Conservation (phyloP, 2,329 filamentous ascomycete genomes). For the Byssochlamys sp. region DNA sequence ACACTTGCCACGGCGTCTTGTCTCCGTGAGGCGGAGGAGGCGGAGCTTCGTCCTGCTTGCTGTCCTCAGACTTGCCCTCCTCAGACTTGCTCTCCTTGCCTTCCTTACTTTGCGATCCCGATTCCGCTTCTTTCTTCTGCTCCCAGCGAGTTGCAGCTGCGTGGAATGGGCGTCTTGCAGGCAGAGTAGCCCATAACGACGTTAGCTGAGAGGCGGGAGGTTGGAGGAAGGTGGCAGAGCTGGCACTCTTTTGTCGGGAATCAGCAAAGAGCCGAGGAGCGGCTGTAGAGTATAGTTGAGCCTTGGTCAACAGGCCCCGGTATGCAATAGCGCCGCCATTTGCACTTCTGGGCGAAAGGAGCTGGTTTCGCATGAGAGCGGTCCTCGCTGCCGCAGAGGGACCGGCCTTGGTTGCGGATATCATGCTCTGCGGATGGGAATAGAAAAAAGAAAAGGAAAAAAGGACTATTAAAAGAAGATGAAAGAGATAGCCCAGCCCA, state of each 20-base stretch:
- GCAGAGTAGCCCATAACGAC: slow-evolving; percentile 26
- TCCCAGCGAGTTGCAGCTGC: slow-evolving; percentile 22
- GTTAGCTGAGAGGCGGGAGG: slow-evolving; percentile 20
- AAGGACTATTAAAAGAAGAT: slow-evolving; percentile 26
- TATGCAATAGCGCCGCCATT: slow-evolving; percentile 19
- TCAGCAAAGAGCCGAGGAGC: slow-evolving; percentile 30
- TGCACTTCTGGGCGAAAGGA: slow-evolving; percentile 21
- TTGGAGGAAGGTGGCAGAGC: slow-evolving; percentile 34
- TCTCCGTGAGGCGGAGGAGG: slow-evolving; percentile 94
- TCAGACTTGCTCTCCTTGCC: slow-evolving; percentile 21
- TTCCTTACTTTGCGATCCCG: slow-evolving; percentile 33
- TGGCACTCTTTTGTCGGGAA: slow-evolving; percentile 10
- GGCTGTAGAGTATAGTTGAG: slow-evolving; percentile 13
- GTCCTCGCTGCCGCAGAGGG: slow-evolving; percentile 27
- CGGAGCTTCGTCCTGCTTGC: slow-evolving; percentile 56
- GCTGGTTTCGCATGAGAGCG: slow-evolving; percentile 27
- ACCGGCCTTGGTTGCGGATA: slow-evolving; percentile 25
- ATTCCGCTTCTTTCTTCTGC: slow-evolving; percentile 24
- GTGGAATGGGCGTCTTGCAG: slow-evolving; percentile 31
- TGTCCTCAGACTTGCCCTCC: slow-evolving; percentile 29
- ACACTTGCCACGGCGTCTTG: slow-evolving; percentile 98
- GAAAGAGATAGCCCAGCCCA: neutral
- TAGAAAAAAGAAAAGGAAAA: slow-evolving; percentile 8
- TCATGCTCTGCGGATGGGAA: slow-evolving; percentile 23
- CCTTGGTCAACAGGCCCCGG: slow-evolving; percentile 26